Evolutionary conservation across 345 rosid genomes (phyloP), one percentile per base, ranked within the genome.

Genomic region (Iberis pinnata): DNA sequence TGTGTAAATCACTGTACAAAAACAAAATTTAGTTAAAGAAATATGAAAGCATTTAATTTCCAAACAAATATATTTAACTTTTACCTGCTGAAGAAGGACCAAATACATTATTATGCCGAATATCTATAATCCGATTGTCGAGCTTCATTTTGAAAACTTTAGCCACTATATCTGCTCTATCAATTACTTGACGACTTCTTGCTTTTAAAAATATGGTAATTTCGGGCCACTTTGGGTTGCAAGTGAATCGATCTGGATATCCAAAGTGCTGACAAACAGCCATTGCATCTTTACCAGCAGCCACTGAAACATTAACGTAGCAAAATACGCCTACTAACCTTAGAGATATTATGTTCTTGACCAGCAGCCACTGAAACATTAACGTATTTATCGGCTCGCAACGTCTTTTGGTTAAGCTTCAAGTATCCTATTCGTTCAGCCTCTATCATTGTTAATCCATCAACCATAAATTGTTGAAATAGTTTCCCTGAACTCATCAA

Each of bases 261-360:
- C 60, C 60, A 41, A 25, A 26, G 13, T 55, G 37, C 4, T 16
- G 16, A 15, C 60, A 41, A 16, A 55, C 4, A 0, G 49, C 48
- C 60, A 55, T 55, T 27, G 60, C 60, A 26, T 41, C 60, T 10
- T 15, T 19, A 12, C 6, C 13, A 3, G 44, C 14, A 19, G 33
- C 33, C 5, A 9, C 33, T 6, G 33, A 29, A 9, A 52, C 29
- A 9, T 32, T 32, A 2, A 6, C 2, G 2, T 49, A 49, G n/a
- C n/a, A n/a, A n/a, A n/a, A n/a, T n/a, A n/a, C n/a, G n/a, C 60
- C 47, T 0, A 18, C 5, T 12, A 40, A 55, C 2, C 36, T 11
- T 2, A 47, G 25, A 3, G 59, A 47, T 7, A 54, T 0, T 54
- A 16, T 25, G 8, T 13, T 8, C 13, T 12, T n/a, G n/a, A n/a